Base-by-base conservation (phyloP, 2,329 filamentous ascomycete species). In the Ophiocordyceps camponoti-rufipedis region DNA sequence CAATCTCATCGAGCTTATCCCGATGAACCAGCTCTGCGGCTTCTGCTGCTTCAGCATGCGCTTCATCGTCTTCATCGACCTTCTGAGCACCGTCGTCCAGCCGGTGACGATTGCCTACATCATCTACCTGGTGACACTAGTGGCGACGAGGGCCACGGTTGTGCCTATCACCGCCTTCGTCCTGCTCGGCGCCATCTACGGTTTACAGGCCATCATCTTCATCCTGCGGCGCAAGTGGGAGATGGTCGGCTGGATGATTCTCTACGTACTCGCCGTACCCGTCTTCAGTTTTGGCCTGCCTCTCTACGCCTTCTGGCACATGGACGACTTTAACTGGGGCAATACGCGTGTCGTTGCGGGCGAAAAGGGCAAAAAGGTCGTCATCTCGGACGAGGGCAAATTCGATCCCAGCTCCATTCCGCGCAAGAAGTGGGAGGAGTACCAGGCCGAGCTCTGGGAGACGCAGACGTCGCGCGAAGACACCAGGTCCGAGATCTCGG, bases 11-110 rank as follows among this genome's bases (percentile, higher is more conserved):
- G 91, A 98, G 62, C 80, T 98, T 50, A 89, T 96, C 50, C 88
- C 89, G 6, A 71, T 98, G 63, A 78, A 83, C 49, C 85, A 96
- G 61, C 82, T 98, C 44, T 98, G 91, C 63, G 91, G 91, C 66
- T 98, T 98, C 80, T 98, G 91, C 73, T 98, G 91, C 67, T 98
- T 98, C 72, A 93, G 85, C 64, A 98, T 98, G 91, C 82, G 91
- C 56, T 98, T 98, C 64, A 76, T 98, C 48, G 88, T 98, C 53
- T 94, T 98, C 58, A 63, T 98, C 53, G 91, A 98, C 64, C 69
- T 98, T 54, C 70, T 98, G 51, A 91, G 85, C 46, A 98, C 91
- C 1, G 67, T 96, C 46, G 80, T 96, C 43, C 87, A 94, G 59
- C 91, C 91, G 3, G 86, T 95, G 48, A 91, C 85, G 1, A 72